Evolutionary conservation across 75 land plant species (phyloP).

Genomic region (Pinus taeda): DNA sequence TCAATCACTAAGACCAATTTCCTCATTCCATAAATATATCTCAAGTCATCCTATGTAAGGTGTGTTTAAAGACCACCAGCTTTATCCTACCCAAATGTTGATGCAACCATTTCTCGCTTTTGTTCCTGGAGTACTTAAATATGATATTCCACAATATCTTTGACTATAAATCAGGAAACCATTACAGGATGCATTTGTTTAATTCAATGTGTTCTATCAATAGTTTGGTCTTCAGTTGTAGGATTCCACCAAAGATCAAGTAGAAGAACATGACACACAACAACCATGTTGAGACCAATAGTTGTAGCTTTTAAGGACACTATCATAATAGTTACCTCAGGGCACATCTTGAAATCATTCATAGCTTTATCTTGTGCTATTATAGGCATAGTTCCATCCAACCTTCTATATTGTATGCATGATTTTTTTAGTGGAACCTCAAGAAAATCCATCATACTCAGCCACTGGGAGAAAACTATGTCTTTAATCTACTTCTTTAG

Average conservation of each 20-base stretch:
- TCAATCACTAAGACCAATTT: too few relatives aligned
- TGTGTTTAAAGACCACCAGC: slow-evolving; percentile 48
- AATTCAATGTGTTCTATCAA: slow-evolving; percentile 72
- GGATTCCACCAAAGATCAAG: slow-evolving; percentile 99
- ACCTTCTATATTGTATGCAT: slow-evolving; percentile 18
- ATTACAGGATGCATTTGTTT: too few relatives aligned
- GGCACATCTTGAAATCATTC: slow-evolving; percentile 70
- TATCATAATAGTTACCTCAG: slow-evolving; percentile 74
- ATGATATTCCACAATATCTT: slow-evolving; percentile 86
- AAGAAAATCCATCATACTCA: too few relatives aligned
- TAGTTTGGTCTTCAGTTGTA: slow-evolving; percentile 92
- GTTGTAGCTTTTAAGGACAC: slow-evolving; percentile 63
- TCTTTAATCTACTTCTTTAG: too few relatives aligned
- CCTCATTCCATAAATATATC: too few relatives aligned
- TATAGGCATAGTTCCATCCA: slow-evolving; percentile 90
- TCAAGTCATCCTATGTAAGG: too few relatives aligned
- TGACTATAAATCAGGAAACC: slow-evolving; percentile 65
- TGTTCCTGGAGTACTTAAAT: slow-evolving; percentile 89
- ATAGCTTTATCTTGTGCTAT: slow-evolving; percentile 72
- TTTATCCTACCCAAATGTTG: slow-evolving; percentile 83
- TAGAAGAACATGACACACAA: too few relatives aligned
- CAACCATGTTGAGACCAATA: too few relatives aligned
- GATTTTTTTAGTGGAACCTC: too few relatives aligned
- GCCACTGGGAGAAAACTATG: too few relatives aligned
- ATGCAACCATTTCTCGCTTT: slow-evolving; percentile 91